These are phyloP conservation scores for Pouteria glomerata DNA, from an alignment of 148 eudicot genomes.

Conservation along the genomic window DNA sequence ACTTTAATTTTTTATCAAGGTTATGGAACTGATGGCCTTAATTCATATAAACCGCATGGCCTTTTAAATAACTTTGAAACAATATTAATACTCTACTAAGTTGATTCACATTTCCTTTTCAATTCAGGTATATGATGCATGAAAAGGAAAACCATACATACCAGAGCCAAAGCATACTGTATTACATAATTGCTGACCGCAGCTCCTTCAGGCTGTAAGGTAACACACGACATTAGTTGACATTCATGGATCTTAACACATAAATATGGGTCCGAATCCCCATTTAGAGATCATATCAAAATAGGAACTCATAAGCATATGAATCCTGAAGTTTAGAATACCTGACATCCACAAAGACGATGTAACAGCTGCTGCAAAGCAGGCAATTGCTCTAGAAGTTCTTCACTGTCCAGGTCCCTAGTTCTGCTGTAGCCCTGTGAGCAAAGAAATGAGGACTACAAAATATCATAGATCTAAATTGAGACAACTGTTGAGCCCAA, in stretches of 20 bases:
- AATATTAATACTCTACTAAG: no score
- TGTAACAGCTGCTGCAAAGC: constrained; percentile 84
- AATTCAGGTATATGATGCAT: not conserved
- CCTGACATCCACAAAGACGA: constrained; percentile 95
- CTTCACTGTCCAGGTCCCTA: constrained; percentile 79
- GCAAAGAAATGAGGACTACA: constrained; percentile 2
- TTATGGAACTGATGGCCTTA: not conserved
- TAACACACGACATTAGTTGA: constrained; percentile 7
- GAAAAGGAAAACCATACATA: constrained; percentile 23
- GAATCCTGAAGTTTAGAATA: constrained; percentile 21
- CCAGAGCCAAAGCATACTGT: constrained; percentile 99
- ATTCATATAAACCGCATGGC: not conserved
- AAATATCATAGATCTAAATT: constrained; percentile 2
- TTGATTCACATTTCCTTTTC: not conserved
- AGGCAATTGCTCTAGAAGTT: constrained; percentile 83
- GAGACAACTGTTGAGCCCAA: not conserved
- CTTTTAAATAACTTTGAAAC: not conserved
- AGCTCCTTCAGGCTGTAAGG: constrained; percentile 93
- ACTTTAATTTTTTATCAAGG: not conserved
- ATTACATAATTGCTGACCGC: constrained; percentile 83
- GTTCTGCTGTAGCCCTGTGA: constrained; percentile 84
- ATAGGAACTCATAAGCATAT: not conserved
- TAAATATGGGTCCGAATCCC: not conserved
- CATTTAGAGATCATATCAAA: not conserved
- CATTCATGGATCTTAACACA: not conserved